A percentile compares a stretch with the other conserved stretches of the same genome.
Evolutionary conservation across 2,329 filamentous ascomycete species (phyloP).

Genomic region (Pyrenophora tritici-repentis): DNA sequence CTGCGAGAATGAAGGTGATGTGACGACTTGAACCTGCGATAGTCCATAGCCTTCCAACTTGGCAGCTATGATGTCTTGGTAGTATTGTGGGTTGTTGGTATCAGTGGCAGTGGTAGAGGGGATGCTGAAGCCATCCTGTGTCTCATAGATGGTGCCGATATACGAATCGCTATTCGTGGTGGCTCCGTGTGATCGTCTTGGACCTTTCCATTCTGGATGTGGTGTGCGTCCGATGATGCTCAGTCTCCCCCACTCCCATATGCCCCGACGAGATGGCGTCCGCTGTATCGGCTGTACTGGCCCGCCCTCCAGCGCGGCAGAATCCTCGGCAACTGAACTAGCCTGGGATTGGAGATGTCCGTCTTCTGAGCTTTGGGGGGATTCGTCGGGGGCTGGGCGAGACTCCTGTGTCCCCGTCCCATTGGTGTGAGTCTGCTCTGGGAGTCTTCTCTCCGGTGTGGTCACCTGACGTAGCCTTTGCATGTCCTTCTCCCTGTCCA

Average conservation of each 20-base stretch:
- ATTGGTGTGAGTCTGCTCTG: slow-evolving; percentile 13
- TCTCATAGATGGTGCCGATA: slow-evolving; percentile 12
- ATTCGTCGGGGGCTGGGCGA: slow-evolving; percentile 40
- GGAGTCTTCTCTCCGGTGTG: slow-evolving; percentile 27
- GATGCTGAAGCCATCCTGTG: slow-evolving; percentile 39
- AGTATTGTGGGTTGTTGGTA: slow-evolving; percentile 17
- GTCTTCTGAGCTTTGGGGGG: slow-evolving; percentile 43
- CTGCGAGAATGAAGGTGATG: slow-evolving; percentile 37
- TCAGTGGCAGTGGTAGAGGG: slow-evolving; percentile 34
- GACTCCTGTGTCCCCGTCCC: slow-evolving; percentile 20
- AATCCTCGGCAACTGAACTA: slow-evolving; percentile 9
- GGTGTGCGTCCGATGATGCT: slow-evolving; percentile 38
- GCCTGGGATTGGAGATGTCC: slow-evolving; percentile 32
- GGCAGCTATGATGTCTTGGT: slow-evolving; percentile 19
- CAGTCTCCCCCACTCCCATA: slow-evolving; percentile 44
- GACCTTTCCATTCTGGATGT: slow-evolving; percentile 36
- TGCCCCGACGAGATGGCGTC: slow-evolving; percentile 31
- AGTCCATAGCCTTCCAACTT: slow-evolving; percentile 35
- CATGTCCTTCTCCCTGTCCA: slow-evolving; percentile 29
- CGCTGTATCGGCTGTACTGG: slow-evolving; percentile 13
- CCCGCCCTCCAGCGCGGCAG: slow-evolving; percentile 4
- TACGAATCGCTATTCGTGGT: slow-evolving; percentile 19
- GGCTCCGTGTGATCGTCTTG: slow-evolving; percentile 17
- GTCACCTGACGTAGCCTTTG: slow-evolving; percentile 32
- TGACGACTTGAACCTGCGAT: slow-evolving; percentile 11